Evolutionary conservation across 495 filamentous ascomycete genomes (phyloP), one percentile per base, ranked within the genome.

Genomic region (Hyaloscypha bicolor): DNA sequence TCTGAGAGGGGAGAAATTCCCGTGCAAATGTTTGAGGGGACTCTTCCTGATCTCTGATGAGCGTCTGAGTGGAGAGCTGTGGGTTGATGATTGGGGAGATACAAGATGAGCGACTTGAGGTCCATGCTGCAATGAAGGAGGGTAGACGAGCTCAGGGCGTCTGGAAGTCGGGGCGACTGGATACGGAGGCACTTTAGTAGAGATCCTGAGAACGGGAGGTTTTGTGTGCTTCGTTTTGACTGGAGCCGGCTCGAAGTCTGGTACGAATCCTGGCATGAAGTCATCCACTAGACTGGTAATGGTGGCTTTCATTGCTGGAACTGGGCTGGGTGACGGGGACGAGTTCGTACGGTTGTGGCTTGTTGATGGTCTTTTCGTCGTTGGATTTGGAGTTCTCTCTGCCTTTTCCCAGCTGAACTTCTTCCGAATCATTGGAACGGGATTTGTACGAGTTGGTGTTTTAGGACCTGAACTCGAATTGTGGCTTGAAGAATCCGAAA

Each of bases 261-360:
- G 63, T n/a, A 65, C 37, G n/a, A 42, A 65, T 31, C 22, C 63
- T 59, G 55, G 63, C 63, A 65, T 65, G 29, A 58, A 58, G 37
- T 65, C 63, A 19, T 53, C 48, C 5, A 59, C 35, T 31, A 63
- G 25, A 14, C 31, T 48, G 14, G 63, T 65, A 55, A 65, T 65
- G 3, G 53, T 65, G 12, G 63, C 63, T 30, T 58, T 48, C 63
- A 65, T 58, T 45, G 33, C 9, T 21, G 32, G n/a, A 22, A 6
- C 8, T 31, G 53, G 53, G 29, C 33, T 37, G 35, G 33, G 63
- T 9, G 21, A 65, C 39, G 31, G 53, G n/a, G 55, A 19, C 3
- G 63, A 31, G 2, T 56, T 12, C 0, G 42, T 56, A 9, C 2
- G 33, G 33, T 61, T 61, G 58, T 56, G 21, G 25, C 33, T 25